phyloP scores from a whole-genome alignment of 192 early-diverging fungal genomes.

The Linnemannia exigua region DNA sequence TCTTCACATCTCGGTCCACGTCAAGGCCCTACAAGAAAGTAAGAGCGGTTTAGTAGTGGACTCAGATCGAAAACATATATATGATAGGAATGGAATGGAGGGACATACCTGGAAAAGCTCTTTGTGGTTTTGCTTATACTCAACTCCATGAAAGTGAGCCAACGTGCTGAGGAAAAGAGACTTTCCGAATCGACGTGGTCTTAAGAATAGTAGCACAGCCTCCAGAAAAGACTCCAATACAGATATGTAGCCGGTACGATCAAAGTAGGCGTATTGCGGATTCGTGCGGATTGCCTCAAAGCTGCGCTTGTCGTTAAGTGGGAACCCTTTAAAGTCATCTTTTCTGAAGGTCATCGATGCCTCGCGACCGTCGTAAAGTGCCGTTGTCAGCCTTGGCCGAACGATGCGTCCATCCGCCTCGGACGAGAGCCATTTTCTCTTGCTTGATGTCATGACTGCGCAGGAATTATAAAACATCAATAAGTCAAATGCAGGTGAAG shows the following conservation, averaged over 20 bases:
- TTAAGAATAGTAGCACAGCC: constrained; percentile 30
- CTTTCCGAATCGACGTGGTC: constrained; percentile 49
- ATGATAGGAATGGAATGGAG: neutral
- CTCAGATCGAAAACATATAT: constrained; percentile 7
- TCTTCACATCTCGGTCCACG: constrained; percentile 27
- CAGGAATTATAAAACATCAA: constrained; percentile 4
- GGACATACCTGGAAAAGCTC: constrained; percentile 31
- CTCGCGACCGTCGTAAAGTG: constrained; percentile 14
- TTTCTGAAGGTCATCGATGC: constrained; percentile 29
- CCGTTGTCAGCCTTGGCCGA: constrained; percentile 10
- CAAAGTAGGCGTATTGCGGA: constrained; percentile 35
- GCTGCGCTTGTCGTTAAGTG: constrained; percentile 28
- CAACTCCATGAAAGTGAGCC: constrained; percentile 46
- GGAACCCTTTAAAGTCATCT: constrained; percentile 17
- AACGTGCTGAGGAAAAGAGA: constrained; percentile 46
- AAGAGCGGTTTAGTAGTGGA: constrained; percentile 10
- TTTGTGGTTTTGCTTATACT: constrained; percentile 31
- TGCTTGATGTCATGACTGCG: constrained; percentile 7
- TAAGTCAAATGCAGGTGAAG: neutral
- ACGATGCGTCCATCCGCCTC: constrained; percentile 17
- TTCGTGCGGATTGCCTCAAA: constrained; percentile 28
- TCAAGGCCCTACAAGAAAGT: constrained; percentile 32
- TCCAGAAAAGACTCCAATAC: constrained; percentile 22
- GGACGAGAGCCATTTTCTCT: constrained; percentile 18
- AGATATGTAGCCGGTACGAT: constrained; percentile 45